Evolutionary conservation across 225 moss, liverwort and hornwort genomes (phyloP), one percentile per base, ranked within the genome.

Genomic region (Takakia lepidozioides): DNA sequence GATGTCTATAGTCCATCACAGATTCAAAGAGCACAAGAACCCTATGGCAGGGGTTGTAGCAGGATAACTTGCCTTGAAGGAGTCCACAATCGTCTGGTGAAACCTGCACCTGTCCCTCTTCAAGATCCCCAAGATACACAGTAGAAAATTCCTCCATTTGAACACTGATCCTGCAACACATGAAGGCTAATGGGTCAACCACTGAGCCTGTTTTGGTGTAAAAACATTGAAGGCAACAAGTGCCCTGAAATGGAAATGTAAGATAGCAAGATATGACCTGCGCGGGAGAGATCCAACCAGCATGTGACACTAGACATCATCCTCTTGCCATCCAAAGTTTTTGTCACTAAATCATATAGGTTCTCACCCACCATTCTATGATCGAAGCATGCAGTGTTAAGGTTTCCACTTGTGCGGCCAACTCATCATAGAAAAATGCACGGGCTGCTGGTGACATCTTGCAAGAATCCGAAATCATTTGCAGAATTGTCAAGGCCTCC

Each of bases 401-500:
- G 44, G 71, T 71, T 49, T 90, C 83, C 59, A 80, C 68, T 50
- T 80, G 86, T 36, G 67, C 63, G 39, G 83, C 63, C 25, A 90
- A 62, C 59, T 90, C 86, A 49, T 89, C 89, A 49, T 82, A 83
- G 49, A 83, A 83, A 56, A 77, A 90, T 57, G 74, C 74, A 51
- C 80, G 82, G 49, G 70, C 62, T 49, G 64, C 27, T 65, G 80
- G 43, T 51, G 80, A 80, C 55, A 72, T 67, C 68, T 90, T 86
- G 74, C 89, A 86, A 52, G 89, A 80, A 49, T 90, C 89, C 67
- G 75, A 56, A 43, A 66, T 83, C 77, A 80, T 77, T 67, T 90
- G 83, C 29, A 90, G 65, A 41, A 90, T 80, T 30, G 74, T 45
- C 24, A 78, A 46, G 43, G 74, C 83, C 68, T 90, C 89, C 52